Conservation (phyloP, 805 yeast genomes). For the Debaryomyces hansenii region DNA sequence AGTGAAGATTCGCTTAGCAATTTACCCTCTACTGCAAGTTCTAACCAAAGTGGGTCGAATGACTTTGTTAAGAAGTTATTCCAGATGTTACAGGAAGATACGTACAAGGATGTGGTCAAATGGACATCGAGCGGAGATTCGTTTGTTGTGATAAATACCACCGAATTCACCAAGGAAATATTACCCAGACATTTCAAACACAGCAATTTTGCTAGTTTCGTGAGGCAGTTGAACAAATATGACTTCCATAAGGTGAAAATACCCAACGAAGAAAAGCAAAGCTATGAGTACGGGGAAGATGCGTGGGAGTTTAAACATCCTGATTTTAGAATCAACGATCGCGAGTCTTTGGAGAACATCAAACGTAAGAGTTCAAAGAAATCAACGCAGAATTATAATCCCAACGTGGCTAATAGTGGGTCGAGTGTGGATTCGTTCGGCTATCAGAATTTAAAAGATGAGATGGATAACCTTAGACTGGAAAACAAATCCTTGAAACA, state of each 20-base stretch:
- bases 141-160: constrained; percentile 86
- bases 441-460: constrained; percentile 25
- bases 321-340: constrained; percentile 73
- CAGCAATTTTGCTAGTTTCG: constrained; percentile 92
- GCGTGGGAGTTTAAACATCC: constrained; percentile 97
- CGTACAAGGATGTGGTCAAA: constrained; percentile 71
- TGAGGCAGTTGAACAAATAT: constrained; percentile 92
- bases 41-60: constrained; percentile 54
- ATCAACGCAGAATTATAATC: constrained; percentile 6
- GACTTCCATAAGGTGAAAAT: constrained; percentile 95
- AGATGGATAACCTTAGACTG: constrained; percentile 31
- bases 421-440: constrained; percentile 10
- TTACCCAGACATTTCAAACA: constrained; percentile 94
- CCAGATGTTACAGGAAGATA: constrained; percentile 81
- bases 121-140: constrained; percentile 89
- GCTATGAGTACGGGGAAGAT: constrained; percentile 64
- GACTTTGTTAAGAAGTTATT: constrained; percentile 79
- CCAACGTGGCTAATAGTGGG: background rate
- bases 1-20: constrained; percentile 4
- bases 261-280: constrained; percentile 56
- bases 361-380: constrained; percentile 68
- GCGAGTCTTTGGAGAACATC: constrained; percentile 80
- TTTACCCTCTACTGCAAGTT: constrained; percentile 18
- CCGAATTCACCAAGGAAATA: constrained; percentile 83
- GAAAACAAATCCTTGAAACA: constrained; percentile 35